Base-by-base conservation (phyloP, 129 eudicot species). In the Helichrysum umbraculigerum region DNA sequence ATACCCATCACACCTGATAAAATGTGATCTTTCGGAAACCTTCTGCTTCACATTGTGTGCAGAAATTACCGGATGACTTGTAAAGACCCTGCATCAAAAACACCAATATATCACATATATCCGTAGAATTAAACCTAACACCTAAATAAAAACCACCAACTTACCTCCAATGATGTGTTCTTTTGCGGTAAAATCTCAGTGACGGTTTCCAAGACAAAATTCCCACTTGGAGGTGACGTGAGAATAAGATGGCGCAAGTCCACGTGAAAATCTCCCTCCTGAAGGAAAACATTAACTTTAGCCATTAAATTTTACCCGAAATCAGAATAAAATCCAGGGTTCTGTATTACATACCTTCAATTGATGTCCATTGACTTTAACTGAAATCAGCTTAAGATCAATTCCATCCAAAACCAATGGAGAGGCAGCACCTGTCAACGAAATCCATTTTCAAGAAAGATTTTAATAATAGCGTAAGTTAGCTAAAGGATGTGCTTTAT, bases 21-120 rank as follows among this genome's bases (percentile, higher is more conserved):
- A 85, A 94, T 16, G 97, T 94, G 70, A 94, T 94, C 81, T 94
- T 91, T 2, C 97, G 86, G 81, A 94, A 94, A 87, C 99, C 96
- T 81, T 94, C 97, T 56, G 99, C 99, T 78, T 94, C 99, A 89
- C 99, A 94, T 73, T 94, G 97, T 19, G 99, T 89, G 83, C 99
- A 94, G 89, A 94, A 94, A 81, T 87, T 91, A 39, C 97, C 94
- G n/a, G 97, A 94, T 50, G 99, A 85, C 83, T 86, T 92, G 92
- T 94, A 94, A 42, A 94, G 92, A 71, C 99, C 99, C 99, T 94
- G 88, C 44, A 85, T 51, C 10, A 70, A 16, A 69, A 78, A 77
- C 50, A 35, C 16, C 75, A 65, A 25, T 33, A 16, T 19, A 34
- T 71, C 11, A 29, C 67, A 41, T 28, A 37, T 35, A n/a, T 65